These are phyloP conservation scores for Hyphopichia wangnamkhiaoensis DNA, from an alignment of 1,139 yeast genomes.

Conservation along the genomic window DNA sequence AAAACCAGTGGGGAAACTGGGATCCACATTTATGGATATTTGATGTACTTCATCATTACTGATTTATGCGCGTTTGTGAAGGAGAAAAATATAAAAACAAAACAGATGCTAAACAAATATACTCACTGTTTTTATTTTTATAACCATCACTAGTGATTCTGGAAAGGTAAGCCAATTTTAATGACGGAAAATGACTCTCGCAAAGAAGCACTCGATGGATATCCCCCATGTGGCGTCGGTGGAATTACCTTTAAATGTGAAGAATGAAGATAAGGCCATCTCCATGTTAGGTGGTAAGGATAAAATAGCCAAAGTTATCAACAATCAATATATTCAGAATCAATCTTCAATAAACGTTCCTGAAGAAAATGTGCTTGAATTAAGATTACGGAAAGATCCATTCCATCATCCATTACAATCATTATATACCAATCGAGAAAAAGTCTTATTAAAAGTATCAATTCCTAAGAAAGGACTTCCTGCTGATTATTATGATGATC, in stretches of 20 bases:
- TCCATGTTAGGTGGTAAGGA: constrained; percentile 75
- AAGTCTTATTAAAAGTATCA: constrained; percentile 66
- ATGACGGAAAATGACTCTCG: too few species aligned
- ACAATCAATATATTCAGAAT: constrained; percentile 18
- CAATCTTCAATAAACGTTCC: constrained; percentile 6
- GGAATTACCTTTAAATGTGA: constrained; percentile 78
- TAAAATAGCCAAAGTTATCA: constrained; percentile 41
- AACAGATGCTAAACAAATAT: too few species aligned
- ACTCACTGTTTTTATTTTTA: too few species aligned
- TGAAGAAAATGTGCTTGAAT: constrained; percentile 50
- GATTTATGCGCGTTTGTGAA: too few species aligned
- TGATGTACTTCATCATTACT: too few species aligned
- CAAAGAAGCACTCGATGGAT: constrained; percentile 61
- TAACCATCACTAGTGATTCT: too few species aligned
- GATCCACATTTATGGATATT: too few species aligned
- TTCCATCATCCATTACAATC: constrained; percentile 80
- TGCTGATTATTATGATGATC: constrained; percentile 37
- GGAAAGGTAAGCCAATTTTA: too few species aligned
- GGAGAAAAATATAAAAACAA: too few species aligned
- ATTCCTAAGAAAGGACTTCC: constrained; percentile 59
- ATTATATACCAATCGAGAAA: constrained; percentile 56
- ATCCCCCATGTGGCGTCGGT: constrained; percentile 75
- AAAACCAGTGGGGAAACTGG: too few species aligned
- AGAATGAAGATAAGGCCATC: constrained; percentile 63
- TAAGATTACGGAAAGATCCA: constrained; percentile 65